These are phyloP conservation scores for Neoscytalidium dimidiatum DNA, from an alignment of 2,329 filamentous ascomycete species.

Conservation along the genomic window DNA sequence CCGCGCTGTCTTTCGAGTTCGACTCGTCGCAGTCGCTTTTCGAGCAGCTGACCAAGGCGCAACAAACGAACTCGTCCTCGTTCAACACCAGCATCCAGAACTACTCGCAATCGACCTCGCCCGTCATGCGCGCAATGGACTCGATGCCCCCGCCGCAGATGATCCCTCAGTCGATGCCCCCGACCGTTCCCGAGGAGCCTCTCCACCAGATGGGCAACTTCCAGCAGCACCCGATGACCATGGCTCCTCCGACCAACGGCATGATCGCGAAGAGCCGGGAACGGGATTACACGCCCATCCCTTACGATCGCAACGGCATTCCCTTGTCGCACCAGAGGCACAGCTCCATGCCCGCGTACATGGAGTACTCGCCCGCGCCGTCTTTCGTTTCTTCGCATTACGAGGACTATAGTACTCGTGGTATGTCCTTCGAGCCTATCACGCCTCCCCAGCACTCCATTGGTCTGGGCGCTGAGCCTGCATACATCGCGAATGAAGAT, in stretches of 20 bases:
- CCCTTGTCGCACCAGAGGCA: constrained; percentile 87
- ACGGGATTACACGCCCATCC: constrained; percentile 72
- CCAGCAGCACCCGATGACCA: constrained; percentile 64
- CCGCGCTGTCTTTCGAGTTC: constrained; percentile 96
- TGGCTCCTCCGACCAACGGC: constrained; percentile 71
- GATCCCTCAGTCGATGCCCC: constrained; percentile 61
- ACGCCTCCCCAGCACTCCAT: constrained; percentile 91
- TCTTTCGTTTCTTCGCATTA: constrained; percentile 99
- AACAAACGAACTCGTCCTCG: constrained; percentile 97
- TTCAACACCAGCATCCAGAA: constrained; percentile 76
- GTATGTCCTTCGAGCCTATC: constrained; percentile 93
- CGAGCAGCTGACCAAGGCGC: constrained; percentile 98
- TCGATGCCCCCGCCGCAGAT: constrained; percentile 91
- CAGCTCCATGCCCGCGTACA: constrained; percentile 97
- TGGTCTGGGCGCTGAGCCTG: constrained; percentile 80
- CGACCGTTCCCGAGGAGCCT: constrained; percentile 60
- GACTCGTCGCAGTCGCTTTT: constrained; percentile 98
- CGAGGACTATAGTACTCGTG: constrained; percentile 96
- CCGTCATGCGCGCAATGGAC: constrained; percentile 86
- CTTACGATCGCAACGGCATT: constrained; percentile 91
- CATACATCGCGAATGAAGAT: constrained; percentile 98
- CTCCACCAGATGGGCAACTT: constrained; percentile 69
- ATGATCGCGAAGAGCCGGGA: constrained; percentile 80
- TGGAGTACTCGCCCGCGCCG: constrained; percentile 96
- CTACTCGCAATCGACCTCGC: constrained; percentile 81